These are phyloP conservation scores for Nissolia schottii DNA, from an alignment of 306 rosid species.

Conservation along the genomic window DNA sequence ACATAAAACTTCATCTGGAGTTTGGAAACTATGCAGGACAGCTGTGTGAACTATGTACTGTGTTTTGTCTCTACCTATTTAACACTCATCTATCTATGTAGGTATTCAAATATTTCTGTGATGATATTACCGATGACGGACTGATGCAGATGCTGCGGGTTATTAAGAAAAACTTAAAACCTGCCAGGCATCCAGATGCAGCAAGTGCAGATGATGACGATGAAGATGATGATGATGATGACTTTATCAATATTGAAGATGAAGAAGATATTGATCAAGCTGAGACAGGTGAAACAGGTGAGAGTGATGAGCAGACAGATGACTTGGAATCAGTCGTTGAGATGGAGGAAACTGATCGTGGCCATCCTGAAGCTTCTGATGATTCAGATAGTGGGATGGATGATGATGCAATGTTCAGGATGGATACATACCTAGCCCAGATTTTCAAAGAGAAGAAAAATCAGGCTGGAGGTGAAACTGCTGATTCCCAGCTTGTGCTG, in stretches of 20 bases:
- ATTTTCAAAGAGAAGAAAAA: constrained; percentile 73
- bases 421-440: constrained; percentile 82
- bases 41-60: neutral
- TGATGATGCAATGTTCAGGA: constrained; percentile 96
- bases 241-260: constrained; percentile 74
- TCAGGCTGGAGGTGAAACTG: constrained; percentile 77
- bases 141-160: constrained; percentile 78
- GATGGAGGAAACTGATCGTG: constrained; percentile 47
- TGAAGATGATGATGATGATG: constrained; percentile 57
- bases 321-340: constrained; percentile 70
- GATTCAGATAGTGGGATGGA: constrained; percentile 98
- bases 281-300: constrained; percentile 73
- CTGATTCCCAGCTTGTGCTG: constrained; percentile 82
- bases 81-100: constrained; percentile 29
- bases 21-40: neutral
- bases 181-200: constrained; percentile 69
- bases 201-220: constrained; percentile 49
- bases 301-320: constrained; percentile 79
- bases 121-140: constrained; percentile 65
- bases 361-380: constrained; percentile 57
- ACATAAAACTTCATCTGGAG: neutral
- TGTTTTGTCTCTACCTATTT: neutral
- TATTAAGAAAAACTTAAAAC: constrained; percentile 69
- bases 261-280: constrained; percentile 71
- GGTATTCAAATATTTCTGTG: constrained; percentile 85